These are phyloP conservation scores for Aleurites moluccanus DNA, from an alignment of 441 rosid species.

Conservation along the genomic window DNA sequence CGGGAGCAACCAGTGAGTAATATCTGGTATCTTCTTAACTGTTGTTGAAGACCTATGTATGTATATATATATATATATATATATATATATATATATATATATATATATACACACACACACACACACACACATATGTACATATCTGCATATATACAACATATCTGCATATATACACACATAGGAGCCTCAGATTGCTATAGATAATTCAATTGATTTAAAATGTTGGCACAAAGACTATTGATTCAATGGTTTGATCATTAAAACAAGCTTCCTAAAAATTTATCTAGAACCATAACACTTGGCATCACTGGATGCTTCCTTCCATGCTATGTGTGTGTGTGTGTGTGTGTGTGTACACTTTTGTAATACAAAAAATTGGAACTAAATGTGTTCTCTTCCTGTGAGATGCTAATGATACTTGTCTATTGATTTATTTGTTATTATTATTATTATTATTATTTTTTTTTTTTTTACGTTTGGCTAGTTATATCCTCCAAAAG, in stretches of 20 bases:
- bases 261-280: not conserved
- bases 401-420: not conserved
- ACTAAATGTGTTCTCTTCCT: not conserved
- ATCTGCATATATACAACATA: no score
- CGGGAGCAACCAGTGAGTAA: not conserved
- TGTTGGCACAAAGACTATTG: not conserved
- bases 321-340: not conserved
- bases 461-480: not conserved
- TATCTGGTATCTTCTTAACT: no score
- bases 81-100: no score
- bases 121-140: no score
- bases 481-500: conserved; percentile 71
- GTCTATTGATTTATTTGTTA: not conserved
- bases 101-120: no score
- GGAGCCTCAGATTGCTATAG: not conserved
- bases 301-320: not conserved
- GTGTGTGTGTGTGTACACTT: not conserved
- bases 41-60: no score
- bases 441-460: no score
- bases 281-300: not conserved
- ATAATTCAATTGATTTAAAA: not conserved
- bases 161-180: no score
- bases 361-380: not conserved
- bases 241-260: not conserved
- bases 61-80: no score